Evolutionary conservation across 2,329 filamentous ascomycete species (phyloP).

Genomic region (Calonectria montana): DNA sequence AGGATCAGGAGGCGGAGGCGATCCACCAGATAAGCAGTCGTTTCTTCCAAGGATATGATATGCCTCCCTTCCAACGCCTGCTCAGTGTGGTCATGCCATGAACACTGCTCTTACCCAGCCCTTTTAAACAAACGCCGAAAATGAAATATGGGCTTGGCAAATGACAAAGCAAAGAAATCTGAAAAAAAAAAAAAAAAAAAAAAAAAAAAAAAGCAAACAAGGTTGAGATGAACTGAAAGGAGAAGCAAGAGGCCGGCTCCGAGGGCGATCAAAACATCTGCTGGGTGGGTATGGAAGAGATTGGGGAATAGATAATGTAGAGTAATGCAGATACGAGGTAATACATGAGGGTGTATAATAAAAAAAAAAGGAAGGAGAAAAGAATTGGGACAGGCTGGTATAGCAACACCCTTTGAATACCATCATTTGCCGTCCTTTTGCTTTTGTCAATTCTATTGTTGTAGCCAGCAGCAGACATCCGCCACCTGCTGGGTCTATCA

Average conservation of each 20-base stretch:
- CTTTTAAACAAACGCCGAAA: constrained; percentile 29
- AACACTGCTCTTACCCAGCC: constrained; percentile 9
- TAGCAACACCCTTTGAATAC: background rate
- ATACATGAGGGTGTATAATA: constrained; percentile 35
- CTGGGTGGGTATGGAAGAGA: constrained; percentile 30
- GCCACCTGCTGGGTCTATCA: constrained; percentile 2
- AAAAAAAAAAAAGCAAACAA: background rate
- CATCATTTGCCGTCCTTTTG: constrained; percentile 12
- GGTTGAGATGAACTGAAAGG: background rate
- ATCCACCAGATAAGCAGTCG: background rate
- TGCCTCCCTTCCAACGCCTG: constrained; percentile 13
- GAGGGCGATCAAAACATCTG: constrained; percentile 9
- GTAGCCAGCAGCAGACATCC: background rate
- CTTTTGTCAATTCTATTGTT: constrained; percentile 7
- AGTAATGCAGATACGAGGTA: constrained; percentile 30
- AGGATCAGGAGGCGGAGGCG: background rate
- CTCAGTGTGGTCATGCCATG: constrained; percentile 11
- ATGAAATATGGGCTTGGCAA: constrained; percentile 21
- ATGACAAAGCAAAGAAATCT: constrained; percentile 20
- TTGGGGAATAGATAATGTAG: constrained; percentile 17
- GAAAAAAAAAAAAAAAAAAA: constrained; percentile 9
- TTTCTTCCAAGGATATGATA: constrained; percentile 2
- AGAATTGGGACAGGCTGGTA: background rate
- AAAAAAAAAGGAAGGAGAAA: constrained; percentile 14
- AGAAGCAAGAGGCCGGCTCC: constrained; percentile 32